Evolutionary conservation across 2,329 filamentous ascomycete genomes (phyloP).

Genomic region (Fusarium longipes): DNA sequence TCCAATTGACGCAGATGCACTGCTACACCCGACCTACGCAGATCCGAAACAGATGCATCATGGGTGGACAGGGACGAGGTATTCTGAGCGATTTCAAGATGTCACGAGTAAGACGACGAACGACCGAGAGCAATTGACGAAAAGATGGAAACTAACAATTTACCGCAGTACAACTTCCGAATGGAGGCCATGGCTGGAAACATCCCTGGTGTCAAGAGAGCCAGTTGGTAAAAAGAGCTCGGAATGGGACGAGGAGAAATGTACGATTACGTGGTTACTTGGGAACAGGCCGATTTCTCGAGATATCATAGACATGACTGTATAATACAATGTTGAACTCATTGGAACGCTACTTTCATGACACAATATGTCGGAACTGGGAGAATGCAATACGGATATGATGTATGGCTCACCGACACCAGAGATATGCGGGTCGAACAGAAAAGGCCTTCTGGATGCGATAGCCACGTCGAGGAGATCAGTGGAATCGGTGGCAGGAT

Average conservation of each 20-base stretch:
- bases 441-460: neutral
- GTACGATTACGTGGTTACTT: constrained; percentile 41
- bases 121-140: neutral
- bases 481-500: neutral
- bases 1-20: constrained; percentile 95
- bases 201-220: constrained; percentile 93
- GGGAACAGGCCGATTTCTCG: neutral
- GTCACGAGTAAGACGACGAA: constrained; percentile 75
- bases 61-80: constrained; percentile 90
- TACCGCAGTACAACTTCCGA: constrained; percentile 87
- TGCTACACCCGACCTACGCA: constrained; percentile 93
- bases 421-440: neutral
- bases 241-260: constrained; percentile 3
- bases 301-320: constrained; percentile 35
- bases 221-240: constrained; percentile 79
- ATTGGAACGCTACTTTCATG: neutral
- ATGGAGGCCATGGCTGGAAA: constrained; percentile 87
- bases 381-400: fast-evolving
- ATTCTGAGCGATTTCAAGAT: constrained; percentile 94
- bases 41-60: constrained; percentile 92
- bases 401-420: neutral
- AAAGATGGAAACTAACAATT: constrained; percentile 40
- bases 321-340: constrained; percentile 41
- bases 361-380: neutral
- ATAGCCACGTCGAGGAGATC: neutral